Evolutionary conservation across 2,329 filamentous ascomycete species (phyloP).

Genomic region (Colletotrichum graminicola): DNA sequence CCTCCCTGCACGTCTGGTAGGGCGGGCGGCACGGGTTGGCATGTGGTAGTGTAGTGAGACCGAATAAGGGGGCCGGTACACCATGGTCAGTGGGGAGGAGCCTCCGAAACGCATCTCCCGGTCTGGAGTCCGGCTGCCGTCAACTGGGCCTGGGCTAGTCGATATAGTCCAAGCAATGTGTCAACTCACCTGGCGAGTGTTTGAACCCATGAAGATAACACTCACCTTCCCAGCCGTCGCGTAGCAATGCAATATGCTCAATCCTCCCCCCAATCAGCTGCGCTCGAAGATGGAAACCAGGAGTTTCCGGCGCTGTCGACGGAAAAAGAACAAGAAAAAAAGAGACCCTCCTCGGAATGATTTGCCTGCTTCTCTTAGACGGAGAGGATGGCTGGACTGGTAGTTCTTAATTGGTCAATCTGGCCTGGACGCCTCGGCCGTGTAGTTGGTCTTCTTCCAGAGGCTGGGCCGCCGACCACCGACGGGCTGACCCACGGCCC

Average conservation of each 20-base stretch:
- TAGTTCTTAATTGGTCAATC: not conserved
- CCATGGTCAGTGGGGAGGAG: not conserved
- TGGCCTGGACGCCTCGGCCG: too few species aligned
- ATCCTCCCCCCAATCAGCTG: not conserved
- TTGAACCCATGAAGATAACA: not conserved
- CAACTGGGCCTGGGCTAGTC: not conserved
- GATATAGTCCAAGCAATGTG: not conserved
- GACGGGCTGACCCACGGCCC: not conserved
- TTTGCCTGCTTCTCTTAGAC: too few species aligned
- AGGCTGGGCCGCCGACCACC: not conserved
- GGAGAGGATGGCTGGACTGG: too few species aligned
- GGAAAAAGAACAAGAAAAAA: not conserved
- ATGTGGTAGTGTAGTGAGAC: not conserved
- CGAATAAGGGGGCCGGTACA: constrained; percentile 1
- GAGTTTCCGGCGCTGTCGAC: not conserved
- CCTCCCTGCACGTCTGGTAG: constrained; percentile 17
- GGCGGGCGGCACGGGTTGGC: not conserved
- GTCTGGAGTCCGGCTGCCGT: not conserved
- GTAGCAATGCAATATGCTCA: not conserved
- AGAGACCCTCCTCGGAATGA: too few species aligned
- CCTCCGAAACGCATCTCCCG: not conserved
- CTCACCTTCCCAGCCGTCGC: too few species aligned
- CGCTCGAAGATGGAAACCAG: not conserved
- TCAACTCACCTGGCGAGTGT: not conserved
- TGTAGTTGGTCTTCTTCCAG: not conserved